A percentile compares a stretch with the other conserved stretches of the same genome.
These are phyloP conservation scores for Arthrobotrys musiformis DNA, from an alignment of 2,329 filamentous ascomycete species.

Conservation along the genomic window DNA sequence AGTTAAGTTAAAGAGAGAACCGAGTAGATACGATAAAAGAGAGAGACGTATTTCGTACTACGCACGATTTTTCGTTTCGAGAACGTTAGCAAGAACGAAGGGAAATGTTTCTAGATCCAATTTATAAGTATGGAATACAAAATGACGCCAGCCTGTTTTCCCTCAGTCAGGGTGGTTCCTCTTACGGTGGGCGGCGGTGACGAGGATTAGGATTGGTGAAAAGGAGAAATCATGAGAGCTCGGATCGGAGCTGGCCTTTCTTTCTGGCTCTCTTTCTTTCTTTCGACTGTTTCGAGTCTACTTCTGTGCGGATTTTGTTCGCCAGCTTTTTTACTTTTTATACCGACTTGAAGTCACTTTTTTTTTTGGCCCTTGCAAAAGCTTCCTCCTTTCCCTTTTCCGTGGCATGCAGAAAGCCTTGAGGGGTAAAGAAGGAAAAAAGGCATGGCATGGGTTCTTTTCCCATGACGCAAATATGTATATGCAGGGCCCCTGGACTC, in stretches of 20 bases:
- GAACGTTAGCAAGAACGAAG: constrained; percentile 7
- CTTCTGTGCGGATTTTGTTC: constrained; percentile 26
- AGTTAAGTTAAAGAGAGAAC: constrained; percentile 9
- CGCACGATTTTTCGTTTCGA: constrained; percentile 6
- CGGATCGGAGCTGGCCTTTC: constrained; percentile 44
- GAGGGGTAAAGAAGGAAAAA: constrained; percentile 24
- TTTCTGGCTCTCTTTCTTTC: neutral
- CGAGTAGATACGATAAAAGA: neutral
- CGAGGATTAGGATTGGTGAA: constrained; percentile 16
- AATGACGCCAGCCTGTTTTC: constrained; percentile 39
- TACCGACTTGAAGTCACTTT: constrained; percentile 28
- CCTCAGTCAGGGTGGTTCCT: neutral
- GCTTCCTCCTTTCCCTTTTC: constrained; percentile 28
- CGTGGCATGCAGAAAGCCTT: constrained; percentile 26
- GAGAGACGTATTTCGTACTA: neutral
- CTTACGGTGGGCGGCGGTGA: constrained; percentile 22
- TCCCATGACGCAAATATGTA: constrained; percentile 26
- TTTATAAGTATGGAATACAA: constrained; percentile 29
- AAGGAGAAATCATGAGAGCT: constrained; percentile 42
- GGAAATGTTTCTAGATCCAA: constrained; percentile 40
- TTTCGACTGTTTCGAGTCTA: neutral
- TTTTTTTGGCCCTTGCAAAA: constrained; percentile 11
- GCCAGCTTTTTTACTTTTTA: constrained; percentile 38
- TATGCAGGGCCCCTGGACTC: constrained; percentile 49
- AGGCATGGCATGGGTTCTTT: constrained; percentile 35